phyloP scores from a whole-genome alignment of 2,329 filamentous ascomycete species.

The Dactylellina leptospora region DNA sequence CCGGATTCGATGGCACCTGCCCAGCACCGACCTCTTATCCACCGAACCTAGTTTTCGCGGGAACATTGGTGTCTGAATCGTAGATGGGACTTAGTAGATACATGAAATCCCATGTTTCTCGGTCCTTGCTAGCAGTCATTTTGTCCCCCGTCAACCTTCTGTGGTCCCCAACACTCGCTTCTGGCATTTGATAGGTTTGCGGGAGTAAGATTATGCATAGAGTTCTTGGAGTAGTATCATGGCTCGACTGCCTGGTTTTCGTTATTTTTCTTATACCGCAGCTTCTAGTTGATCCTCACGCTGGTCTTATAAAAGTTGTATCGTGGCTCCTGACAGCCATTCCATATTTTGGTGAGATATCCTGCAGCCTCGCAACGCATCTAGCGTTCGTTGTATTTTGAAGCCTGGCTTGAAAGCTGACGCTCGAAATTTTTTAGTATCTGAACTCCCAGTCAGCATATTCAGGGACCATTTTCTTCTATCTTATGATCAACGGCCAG shows the following conservation, averaged over 20 bases:
- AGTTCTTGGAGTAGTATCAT: slow-evolving; percentile 78
- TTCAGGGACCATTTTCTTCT: slow-evolving; percentile 68
- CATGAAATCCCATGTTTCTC: no score
- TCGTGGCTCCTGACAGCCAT: slow-evolving; percentile 70
- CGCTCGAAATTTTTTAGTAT: slow-evolving; percentile 61
- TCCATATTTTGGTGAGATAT: slow-evolving; percentile 73
- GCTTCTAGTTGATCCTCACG: slow-evolving; percentile 68
- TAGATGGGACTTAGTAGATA: no score
- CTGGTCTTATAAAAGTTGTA: slow-evolving; percentile 70
- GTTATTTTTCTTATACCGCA: slow-evolving; percentile 75
- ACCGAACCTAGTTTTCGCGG: no score
- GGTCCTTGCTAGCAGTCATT: no score
- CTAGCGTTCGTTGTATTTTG: slow-evolving; percentile 32
- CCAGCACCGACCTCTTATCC: no score
- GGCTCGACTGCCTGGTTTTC: slow-evolving; percentile 78
- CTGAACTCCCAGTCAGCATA: slow-evolving; percentile 69
- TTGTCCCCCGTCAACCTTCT: no score
- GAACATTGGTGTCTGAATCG: no score
- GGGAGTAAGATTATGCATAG: slow-evolving; percentile 63
- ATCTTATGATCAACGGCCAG: slow-evolving; percentile 63
- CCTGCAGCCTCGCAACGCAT: background rate
- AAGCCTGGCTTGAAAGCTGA: slow-evolving; percentile 2
- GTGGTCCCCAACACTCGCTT: background rate
- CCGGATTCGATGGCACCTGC: no score
- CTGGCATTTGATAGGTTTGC: background rate